Base-by-base conservation (phyloP, 768 basidiomycete genomes). In the Termitomyces sp. region DNA sequence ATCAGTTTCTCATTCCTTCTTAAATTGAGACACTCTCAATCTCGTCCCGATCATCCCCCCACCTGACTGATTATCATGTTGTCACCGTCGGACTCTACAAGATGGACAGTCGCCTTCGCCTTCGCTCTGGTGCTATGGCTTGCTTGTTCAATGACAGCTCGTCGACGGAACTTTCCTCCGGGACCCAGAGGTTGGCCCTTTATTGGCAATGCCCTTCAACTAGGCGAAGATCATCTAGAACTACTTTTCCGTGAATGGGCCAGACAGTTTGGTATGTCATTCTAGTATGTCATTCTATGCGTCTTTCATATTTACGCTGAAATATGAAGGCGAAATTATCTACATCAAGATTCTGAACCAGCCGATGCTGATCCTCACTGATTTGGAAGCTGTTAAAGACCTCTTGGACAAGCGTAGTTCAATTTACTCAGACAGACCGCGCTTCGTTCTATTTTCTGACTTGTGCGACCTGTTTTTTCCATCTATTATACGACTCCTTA, bases 391-490 rank as follows among this genome's bases (percentile, higher is more conserved):
- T 6, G 74, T 76, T 36, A 72, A 73, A 11, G 81, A 79, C 54
- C 68, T 86, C 22, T 70, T 86, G 30, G 83, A 84, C 44, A 82
- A 76, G 64, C 75, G 81, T 52, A 78, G 82, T 54, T 65, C 76
- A n/a, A 80, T 81, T 48, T 84, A 82, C 63, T 83, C 83, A 15
- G 75, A 82, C 67, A 75, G 79, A 34, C 80, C 78, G 52, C 72
- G 76, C 50, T 79, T 80, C 58, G 78, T 81, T 24, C 65, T 81
- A 48, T 69, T 79, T 55, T 74, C 75, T 46, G 80, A 82, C 63
- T 66, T 82, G 80, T 81, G 59, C 54, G 79, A 72, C 18, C 18
- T 50, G 37, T 59, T 49, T 2, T 15, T 49, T 6, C 20, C 44
- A n/a, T 15, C 20, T 53, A 41, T 24, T 22, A 12, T 30, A 54